Evolutionary conservation across 2,329 filamentous ascomycete species (phyloP).

Genomic region (Diaporthe amygdali): DNA sequence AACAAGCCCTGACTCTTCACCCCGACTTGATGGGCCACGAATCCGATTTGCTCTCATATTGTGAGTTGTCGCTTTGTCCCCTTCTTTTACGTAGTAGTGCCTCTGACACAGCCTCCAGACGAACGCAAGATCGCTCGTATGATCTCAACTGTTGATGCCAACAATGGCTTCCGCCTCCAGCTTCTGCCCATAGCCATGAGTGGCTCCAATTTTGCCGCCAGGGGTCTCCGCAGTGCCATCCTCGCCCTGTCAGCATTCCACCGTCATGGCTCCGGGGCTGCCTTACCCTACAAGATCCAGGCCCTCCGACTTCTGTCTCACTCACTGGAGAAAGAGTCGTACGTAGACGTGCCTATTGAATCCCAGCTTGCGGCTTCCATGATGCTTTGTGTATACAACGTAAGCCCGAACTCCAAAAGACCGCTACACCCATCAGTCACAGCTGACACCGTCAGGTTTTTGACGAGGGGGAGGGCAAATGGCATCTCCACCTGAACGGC

Average conservation of each 20-base stretch:
- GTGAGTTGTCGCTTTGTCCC: conserved; percentile 26
- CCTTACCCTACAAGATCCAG: conserved; percentile 46
- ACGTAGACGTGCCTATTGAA: conserved; percentile 34
- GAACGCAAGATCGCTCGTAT: conserved; percentile 45
- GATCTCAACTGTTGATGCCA: conserved; percentile 51
- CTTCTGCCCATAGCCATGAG: conserved; percentile 51
- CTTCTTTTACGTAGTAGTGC: neutral
- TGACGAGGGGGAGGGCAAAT: conserved; percentile 52
- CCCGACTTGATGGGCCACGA: conserved; percentile 36
- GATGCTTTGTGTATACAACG: conserved; percentile 57
- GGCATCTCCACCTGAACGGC: conserved; percentile 49
- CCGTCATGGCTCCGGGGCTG: conserved; percentile 42
- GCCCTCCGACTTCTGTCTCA: conserved; percentile 46
- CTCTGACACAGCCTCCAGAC: conserved; percentile 35
- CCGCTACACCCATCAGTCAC: neutral
- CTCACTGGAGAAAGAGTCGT: conserved; percentile 38
- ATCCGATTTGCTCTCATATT: conserved; percentile 37
- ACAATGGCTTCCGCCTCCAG: conserved; percentile 52
- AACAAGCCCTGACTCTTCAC: conserved; percentile 34
- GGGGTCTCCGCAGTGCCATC: conserved; percentile 48
- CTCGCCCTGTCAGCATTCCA: conserved; percentile 51
- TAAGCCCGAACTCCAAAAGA: conserved; percentile 31
- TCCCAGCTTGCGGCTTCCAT: conserved; percentile 51
- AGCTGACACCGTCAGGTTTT: conserved; percentile 45
- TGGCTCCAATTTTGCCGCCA: conserved; percentile 37